Conservation (phyloP, 2,329 filamentous ascomycete genomes). For the Stagonosporopsis cucurbitacearum region DNA sequence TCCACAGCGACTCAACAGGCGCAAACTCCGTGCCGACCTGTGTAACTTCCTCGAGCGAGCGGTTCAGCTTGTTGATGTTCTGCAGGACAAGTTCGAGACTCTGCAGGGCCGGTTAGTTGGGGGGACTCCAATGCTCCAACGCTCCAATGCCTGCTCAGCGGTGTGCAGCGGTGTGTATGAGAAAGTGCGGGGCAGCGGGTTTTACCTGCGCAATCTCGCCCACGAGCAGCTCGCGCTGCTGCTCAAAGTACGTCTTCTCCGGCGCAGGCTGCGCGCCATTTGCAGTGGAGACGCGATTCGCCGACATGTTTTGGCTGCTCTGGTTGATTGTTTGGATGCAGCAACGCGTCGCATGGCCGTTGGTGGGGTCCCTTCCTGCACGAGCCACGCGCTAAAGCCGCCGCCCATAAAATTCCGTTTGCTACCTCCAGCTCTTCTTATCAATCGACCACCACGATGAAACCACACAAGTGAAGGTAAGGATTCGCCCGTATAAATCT, state of each 20-base stretch:
- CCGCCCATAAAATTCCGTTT: constrained; percentile 26
- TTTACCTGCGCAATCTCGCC: constrained; percentile 74
- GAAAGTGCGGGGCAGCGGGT: constrained; percentile 7
- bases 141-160: neutral
- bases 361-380: constrained; percentile 6
- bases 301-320: constrained; percentile 28
- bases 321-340: constrained; percentile 18
- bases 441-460: constrained; percentile 38
- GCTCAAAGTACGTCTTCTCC: constrained; percentile 69
- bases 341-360: constrained; percentile 13
- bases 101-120: constrained; percentile 43
- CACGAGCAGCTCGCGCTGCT: constrained; percentile 74
- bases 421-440: constrained; percentile 17
- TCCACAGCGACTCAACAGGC: constrained; percentile 97
- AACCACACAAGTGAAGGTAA: constrained; percentile 47
- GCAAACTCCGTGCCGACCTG: constrained; percentile 96
- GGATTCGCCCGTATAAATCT: constrained; percentile 19
- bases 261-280: constrained; percentile 26
- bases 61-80: constrained; percentile 95
- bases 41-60: constrained; percentile 88
- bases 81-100: constrained; percentile 87
- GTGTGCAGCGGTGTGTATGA: constrained; percentile 42
- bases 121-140: neutral
- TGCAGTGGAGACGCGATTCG: constrained; percentile 29
- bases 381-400: constrained; percentile 24